phyloP scores from a whole-genome alignment of 2,329 filamentous ascomycete genomes.

The Elsinoe batatas region DNA sequence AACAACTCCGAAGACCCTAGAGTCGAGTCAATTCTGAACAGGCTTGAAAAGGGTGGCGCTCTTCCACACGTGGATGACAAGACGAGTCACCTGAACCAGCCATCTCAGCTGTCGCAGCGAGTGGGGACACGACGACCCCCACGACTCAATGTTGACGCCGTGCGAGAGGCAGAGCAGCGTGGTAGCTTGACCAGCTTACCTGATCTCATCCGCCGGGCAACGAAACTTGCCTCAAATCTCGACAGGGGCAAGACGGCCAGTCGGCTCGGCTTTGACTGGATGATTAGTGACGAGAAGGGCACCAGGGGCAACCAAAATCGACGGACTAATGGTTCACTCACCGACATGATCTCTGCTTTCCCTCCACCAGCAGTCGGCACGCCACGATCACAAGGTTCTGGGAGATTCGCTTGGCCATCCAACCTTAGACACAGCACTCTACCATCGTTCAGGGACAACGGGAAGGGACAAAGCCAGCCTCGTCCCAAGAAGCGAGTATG shows the following conservation, averaged over 20 bases:
- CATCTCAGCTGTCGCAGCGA: conserved; percentile 31
- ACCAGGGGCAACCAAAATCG: conserved; percentile 18
- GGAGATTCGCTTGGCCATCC: conserved; percentile 12
- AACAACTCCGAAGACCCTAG: conserved; percentile 18
- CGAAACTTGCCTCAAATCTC: conserved; percentile 74
- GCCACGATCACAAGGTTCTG: conserved; percentile 17
- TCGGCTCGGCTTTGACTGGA: conserved; percentile 43
- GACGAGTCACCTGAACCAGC: conserved; percentile 23
- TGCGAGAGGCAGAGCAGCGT: conserved; percentile 69
- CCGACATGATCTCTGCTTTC: conserved; percentile 56
- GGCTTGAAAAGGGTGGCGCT: conserved; percentile 27
- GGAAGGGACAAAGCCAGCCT: conserved; percentile 2
- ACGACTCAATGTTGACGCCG: conserved; percentile 69
- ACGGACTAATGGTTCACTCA: conserved; percentile 43
- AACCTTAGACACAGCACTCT: conserved; percentile 14
- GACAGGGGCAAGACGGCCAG: conserved; percentile 67
- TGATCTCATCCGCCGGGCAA: conserved; percentile 82
- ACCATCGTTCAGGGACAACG: conserved; percentile 14
- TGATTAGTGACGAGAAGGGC: conserved; percentile 25
- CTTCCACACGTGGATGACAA: conserved; percentile 24
- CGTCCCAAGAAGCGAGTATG: conserved; percentile 54
- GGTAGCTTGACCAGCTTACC: conserved; percentile 87
- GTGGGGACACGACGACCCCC: conserved; percentile 49
- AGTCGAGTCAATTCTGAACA: conserved; percentile 22
- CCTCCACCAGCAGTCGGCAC: conserved; percentile 46